phyloP scores from a whole-genome alignment of 208 protist species.

The Zelonia costaricensis region DNA sequence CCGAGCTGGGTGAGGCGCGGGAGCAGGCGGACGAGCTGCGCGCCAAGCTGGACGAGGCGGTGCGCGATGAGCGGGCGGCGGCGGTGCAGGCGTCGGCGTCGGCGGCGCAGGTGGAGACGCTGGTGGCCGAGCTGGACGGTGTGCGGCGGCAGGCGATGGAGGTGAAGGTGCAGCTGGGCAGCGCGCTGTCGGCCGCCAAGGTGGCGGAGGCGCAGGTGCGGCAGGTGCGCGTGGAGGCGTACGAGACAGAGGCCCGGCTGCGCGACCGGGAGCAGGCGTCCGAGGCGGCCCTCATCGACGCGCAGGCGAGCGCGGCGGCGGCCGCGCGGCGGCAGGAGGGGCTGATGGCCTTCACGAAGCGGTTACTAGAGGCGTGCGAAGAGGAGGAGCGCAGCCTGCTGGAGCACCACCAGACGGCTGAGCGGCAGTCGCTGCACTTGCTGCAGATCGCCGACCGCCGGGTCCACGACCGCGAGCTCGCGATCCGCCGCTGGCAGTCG shows the following conservation, averaged over 20 bases:
- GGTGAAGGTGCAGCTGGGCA: conserved; percentile 32
- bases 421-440: conserved; percentile 25
- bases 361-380: conserved; percentile 33
- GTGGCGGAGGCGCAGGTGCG: conserved; percentile 31
- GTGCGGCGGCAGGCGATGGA: conserved; percentile 27
- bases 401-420: conserved; percentile 38
- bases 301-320: conserved; percentile 16
- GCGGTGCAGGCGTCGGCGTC: conserved; percentile 9
- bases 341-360: conserved; percentile 3
- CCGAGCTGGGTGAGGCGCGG: conserved; percentile 25
- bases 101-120: conserved; percentile 16
- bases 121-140: conserved; percentile 25
- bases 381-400: conserved; percentile 44
- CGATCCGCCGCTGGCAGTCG: conserved; percentile 36
- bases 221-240: conserved; percentile 24
- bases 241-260: conserved; percentile 20
- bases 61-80: conserved; percentile 12
- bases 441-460: conserved; percentile 37
- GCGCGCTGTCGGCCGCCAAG: conserved; percentile 22
- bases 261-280: conserved; percentile 30
- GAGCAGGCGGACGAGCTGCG: conserved; percentile 31
- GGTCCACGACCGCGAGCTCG: conserved; percentile 25
- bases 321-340: not conserved
- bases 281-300: conserved; percentile 28
- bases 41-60: conserved; percentile 25